Base-by-base conservation (phyloP, 192 early-diverging fungal species). In the Coemansia sp. region DNA sequence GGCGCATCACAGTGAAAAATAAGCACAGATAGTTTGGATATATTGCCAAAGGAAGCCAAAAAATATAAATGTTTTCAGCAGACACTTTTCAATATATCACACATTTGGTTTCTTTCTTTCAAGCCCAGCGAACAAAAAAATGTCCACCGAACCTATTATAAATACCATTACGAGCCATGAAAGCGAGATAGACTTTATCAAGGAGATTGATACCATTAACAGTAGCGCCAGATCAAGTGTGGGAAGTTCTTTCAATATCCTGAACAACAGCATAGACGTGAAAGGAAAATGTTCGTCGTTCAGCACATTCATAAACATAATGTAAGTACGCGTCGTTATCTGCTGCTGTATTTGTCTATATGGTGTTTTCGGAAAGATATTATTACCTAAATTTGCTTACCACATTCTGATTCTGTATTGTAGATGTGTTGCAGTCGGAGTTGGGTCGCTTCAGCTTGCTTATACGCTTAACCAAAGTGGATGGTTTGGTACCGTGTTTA, bases 391-490 rank as follows among this genome's bases (percentile, higher is more conserved):
- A 37, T 37, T 20, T 20, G 12, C 43, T 46, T 20, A 18, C 18
- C 16, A 46, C 3, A 18, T 20, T 12, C 21, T 9, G 0, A 16
- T 5, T 51, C 12, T 49, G 7, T 0, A 12, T 35, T 65, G 34
- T 73, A 76, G 74, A 30, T 79, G 71, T 16, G 52, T 79, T 51
- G 77, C 77, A 29, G 72, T 79, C 10, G 77, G 77, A 15, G 77
- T 79, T 18, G 71, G 77, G 8, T 70, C 64, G 9, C 71, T 79
- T 43, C 77, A 79, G 65, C 61, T 79, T 2, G 61, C 77, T 4
- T 79, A 74, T 23, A 79, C 71, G 16, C 61, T 79, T 4, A 67
- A 57, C 15, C 71, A 79, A 61, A 79, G 77, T 58, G 77, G 77
- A 10, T 79, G 77, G 77, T 57, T 79, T 33, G 77, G 77, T 1